Evolutionary conservation across 352 stramenopile species (phyloP), one percentile per base, ranked within the genome.

Genomic region (Bremia lactucae): DNA sequence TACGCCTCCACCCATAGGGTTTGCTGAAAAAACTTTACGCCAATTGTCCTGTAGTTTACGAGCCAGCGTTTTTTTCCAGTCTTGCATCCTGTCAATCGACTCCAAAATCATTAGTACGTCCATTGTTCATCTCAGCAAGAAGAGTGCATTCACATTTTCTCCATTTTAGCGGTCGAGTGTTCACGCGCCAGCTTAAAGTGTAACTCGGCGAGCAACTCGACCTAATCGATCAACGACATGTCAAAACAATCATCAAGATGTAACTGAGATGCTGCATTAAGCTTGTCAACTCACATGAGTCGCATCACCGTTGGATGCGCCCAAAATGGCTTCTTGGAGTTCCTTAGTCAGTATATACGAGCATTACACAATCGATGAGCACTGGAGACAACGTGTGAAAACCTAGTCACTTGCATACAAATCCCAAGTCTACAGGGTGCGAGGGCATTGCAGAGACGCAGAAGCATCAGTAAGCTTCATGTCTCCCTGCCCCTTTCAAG

Each of bases 111-210:
- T 65, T 11, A 62, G 46, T 18, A 39, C 19, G 10, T 38, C 34
- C 42, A 31, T 33, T 43, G 28, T 42, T 56, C 23, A 20, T 34
- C 49, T 36, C 26, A 18, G 35, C 25, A 31, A 21, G 35, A 1
- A 36, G 36, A 16, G 15, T 26, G 9, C 23, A 73, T 71, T 26
- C 40, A 87, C 77, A 90, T 87, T 65, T 72, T 76, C 37, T 87
- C 74, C 56, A 85, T 61, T 62, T 90, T 90, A 18, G 78, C 62
- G 43, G 66, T 68, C 20, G 56, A 66, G 36, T 87, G 74, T 44
- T 90, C 77, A 13, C 77, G 67, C 13, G 72, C 62, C 31, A 90
- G 59, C 62, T 87, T 87, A 50, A 76, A 90, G 51, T 90, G 77
- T 31, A 90, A 31, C 61, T 90, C 77, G 9, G 77, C 77, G 38